phyloP scores from a whole-genome alignment of 768 basidiomycete genomes.

The Hirschioporus abietinus region DNA sequence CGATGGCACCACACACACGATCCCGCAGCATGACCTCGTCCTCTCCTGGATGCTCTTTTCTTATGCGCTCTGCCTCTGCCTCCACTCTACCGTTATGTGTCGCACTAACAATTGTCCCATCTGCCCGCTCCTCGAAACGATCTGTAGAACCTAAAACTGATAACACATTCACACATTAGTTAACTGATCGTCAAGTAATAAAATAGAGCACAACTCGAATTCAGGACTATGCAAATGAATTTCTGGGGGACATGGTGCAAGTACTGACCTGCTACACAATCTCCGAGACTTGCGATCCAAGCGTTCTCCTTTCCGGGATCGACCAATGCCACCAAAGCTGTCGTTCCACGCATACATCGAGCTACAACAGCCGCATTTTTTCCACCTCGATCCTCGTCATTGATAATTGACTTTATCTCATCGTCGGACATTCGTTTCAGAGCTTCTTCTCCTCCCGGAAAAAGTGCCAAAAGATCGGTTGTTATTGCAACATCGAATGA shows the following conservation, averaged over 20 bases:
- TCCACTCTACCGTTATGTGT: slow-evolving; percentile 46
- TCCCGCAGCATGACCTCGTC: slow-evolving; percentile 35
- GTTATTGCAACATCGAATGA: slow-evolving; percentile 35
- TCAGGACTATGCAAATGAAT: not conserved
- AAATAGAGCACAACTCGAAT: not conserved
- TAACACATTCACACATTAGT: not conserved
- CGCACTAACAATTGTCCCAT: slow-evolving; percentile 34
- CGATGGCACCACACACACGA: slow-evolving; percentile 49
- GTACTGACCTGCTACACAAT: slow-evolving; percentile 45
- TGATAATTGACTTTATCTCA: slow-evolving; percentile 35
- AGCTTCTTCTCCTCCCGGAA: slow-evolving; percentile 32
- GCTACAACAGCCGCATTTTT: slow-evolving; percentile 30
- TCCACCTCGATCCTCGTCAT: slow-evolving; percentile 27
- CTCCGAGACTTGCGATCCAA: slow-evolving; percentile 55
- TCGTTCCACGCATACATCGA: slow-evolving; percentile 48
- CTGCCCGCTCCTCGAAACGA: slow-evolving; percentile 29
- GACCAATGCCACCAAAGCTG: slow-evolving; percentile 42
- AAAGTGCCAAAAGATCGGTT: slow-evolving; percentile 32
- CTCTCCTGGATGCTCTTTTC: slow-evolving; percentile 42
- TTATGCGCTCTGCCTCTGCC: slow-evolving; percentile 35
- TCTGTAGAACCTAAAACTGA: slow-evolving; percentile 38
- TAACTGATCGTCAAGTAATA: not conserved
- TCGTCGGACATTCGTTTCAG: slow-evolving; percentile 29
- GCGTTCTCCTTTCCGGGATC: slow-evolving; percentile 38
- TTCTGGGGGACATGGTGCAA: not conserved